Percentiles rank a stretch among this genome's conserved stretches.
These are phyloP conservation scores for Rhododendron mucronatum DNA, from an alignment of 148 eudicot genomes.

Conservation along the genomic window DNA sequence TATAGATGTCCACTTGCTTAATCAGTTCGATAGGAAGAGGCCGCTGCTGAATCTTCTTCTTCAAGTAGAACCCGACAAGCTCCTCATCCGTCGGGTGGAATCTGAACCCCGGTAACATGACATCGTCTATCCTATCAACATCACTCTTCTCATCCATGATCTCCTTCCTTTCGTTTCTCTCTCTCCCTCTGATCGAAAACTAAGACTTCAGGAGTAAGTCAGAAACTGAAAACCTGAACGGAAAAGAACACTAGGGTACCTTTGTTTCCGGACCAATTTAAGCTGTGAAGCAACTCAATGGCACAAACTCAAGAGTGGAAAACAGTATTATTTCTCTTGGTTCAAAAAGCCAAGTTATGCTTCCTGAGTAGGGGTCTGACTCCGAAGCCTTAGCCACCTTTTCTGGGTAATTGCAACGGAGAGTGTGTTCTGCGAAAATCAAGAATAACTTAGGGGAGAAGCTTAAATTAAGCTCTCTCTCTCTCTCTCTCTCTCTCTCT, in stretches of 20 bases:
- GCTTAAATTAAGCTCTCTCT: not conserved
- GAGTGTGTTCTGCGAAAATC: conserved; percentile 13
- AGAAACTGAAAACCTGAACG: not conserved
- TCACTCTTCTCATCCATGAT: conserved; percentile 39
- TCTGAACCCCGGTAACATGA: conserved; percentile 65
- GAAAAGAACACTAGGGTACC: not conserved
- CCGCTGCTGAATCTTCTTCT: conserved; percentile 44
- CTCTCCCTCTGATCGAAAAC: not conserved
- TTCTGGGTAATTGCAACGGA: conserved; percentile 31
- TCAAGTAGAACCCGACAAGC: conserved; percentile 61
- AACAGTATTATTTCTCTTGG: conserved; percentile 20
- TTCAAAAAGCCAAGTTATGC: conserved; percentile 30
- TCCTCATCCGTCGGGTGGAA: conserved; percentile 78
- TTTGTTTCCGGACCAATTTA: conserved; percentile 1
- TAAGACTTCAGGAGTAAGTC: not conserved
- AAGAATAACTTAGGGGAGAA: conserved; percentile 14
- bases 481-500: not conserved
- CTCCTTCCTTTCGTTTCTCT: not conserved
- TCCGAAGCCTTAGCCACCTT: conserved; percentile 45
- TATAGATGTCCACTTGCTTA: conserved; percentile 69
- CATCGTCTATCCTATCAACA: conserved; percentile 37
- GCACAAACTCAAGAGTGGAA: not conserved
- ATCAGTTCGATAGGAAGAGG: conserved; percentile 59
- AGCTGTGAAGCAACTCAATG: not conserved
- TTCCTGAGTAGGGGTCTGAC: conserved; percentile 36